A percentile compares a stretch with the other conserved stretches of the same genome.
These are phyloP conservation scores for Saccharomycopsis sp. DNA, from an alignment of 805 yeast genomes.

Conservation along the genomic window DNA sequence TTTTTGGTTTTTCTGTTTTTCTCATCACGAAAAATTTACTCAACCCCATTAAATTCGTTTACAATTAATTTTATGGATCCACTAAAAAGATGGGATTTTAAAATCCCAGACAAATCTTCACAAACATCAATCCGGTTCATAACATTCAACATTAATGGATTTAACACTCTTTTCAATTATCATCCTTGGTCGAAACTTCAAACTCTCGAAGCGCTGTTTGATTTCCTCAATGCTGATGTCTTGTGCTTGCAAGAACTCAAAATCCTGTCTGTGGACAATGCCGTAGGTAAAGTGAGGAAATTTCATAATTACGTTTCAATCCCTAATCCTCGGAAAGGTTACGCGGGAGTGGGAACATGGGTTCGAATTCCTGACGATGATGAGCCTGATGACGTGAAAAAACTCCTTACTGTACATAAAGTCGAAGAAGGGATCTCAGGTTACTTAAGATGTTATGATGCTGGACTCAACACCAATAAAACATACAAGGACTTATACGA, in stretches of 20 bases:
- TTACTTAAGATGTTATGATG: conserved; percentile 27
- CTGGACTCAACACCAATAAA: conserved; percentile 2
- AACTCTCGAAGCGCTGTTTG: conserved; percentile 37
- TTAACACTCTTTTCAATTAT: conserved; percentile 71
- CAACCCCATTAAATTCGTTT: too few species aligned
- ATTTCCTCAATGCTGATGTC: conserved; percentile 58
- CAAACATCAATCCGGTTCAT: conserved; percentile 36
- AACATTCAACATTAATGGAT: conserved; percentile 81
- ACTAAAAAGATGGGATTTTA: too few species aligned
- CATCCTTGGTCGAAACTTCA: conserved; percentile 68
- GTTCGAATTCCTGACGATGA: conserved; percentile 40
- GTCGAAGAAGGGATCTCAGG: conserved; percentile 96
- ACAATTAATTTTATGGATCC: too few species aligned
- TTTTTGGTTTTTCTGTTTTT: too few species aligned
- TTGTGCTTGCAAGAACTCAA: conserved; percentile 87
- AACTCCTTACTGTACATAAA: conserved; percentile 45
- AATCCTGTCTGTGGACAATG: conserved; percentile 43
- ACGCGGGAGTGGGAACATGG: conserved; percentile 88
- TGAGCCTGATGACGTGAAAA: conserved; percentile 22
- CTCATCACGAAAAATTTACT: too few species aligned
- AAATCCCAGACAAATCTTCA: background rate
- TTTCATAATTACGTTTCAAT: conserved; percentile 62
- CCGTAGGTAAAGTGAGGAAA: conserved; percentile 45
- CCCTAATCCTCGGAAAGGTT: conserved; percentile 68
- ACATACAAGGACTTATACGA: conserved; percentile 16